Evolutionary conservation across 2,329 filamentous ascomycete species (phyloP).

Genomic region (Rutstroemia sp.): DNA sequence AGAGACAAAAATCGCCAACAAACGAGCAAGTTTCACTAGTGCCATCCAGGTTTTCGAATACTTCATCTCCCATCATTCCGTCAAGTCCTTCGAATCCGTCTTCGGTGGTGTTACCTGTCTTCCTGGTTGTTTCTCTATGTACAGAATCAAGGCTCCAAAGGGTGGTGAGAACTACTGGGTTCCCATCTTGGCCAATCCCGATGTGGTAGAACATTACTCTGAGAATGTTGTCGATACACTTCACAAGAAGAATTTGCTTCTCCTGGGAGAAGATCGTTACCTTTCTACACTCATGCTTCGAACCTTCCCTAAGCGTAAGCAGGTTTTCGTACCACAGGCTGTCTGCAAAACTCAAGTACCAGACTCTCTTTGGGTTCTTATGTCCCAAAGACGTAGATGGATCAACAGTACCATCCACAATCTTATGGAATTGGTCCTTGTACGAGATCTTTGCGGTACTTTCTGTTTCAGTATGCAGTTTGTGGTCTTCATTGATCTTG

Average conservation of each 20-base stretch:
- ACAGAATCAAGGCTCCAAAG: slow-evolving; percentile 98
- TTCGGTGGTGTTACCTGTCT: slow-evolving; percentile 99
- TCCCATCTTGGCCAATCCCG: slow-evolving; percentile 93
- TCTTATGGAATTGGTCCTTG: slow-evolving; percentile 92
- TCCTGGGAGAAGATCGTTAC: slow-evolving; percentile 91
- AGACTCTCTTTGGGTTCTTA: slow-evolving; percentile 81
- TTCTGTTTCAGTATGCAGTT: slow-evolving; percentile 99
- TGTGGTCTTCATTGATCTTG: slow-evolving; percentile 88
- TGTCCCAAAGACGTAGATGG: slow-evolving; percentile 94
- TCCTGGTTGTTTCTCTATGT: slow-evolving; percentile 99
- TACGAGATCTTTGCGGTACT: slow-evolving; percentile 92
- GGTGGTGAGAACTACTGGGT: slow-evolving; percentile 99
- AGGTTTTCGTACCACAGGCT: slow-evolving; percentile 96
- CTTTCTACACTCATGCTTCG: slow-evolving; percentile 95
- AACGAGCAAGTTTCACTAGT: slow-evolving; percentile 86
- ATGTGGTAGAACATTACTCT: slow-evolving; percentile 98
- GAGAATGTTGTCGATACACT: slow-evolving; percentile 98
- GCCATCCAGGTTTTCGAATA: slow-evolving; percentile 99
- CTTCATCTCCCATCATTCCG: slow-evolving; percentile 95
- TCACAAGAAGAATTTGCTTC: slow-evolving; percentile 92
- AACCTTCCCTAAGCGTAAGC: slow-evolving; percentile 98
- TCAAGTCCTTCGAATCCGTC: slow-evolving; percentile 96
- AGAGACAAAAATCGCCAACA: slow-evolving; percentile 99
- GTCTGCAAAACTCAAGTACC: slow-evolving; percentile 98
- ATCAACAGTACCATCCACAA: slow-evolving; percentile 99